Evolutionary conservation across 495 filamentous ascomycete species (phyloP).

Genomic region (Penicillium verhagenii): DNA sequence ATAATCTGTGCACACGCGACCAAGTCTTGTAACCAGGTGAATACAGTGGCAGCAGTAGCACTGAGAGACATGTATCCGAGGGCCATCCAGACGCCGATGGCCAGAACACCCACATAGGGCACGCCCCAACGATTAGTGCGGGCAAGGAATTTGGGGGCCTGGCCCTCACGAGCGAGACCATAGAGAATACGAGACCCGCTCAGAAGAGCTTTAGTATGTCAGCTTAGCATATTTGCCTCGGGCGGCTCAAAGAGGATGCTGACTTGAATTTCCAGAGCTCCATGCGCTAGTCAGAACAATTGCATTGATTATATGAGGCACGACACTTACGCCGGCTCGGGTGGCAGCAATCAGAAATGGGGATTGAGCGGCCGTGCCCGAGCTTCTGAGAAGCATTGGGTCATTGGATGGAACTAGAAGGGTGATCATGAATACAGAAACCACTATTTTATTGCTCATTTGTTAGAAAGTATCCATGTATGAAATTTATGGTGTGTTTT

Average conservation of each 20-base stretch:
- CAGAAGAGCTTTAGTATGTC: constrained; percentile 10
- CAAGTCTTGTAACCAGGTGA: constrained; percentile 52
- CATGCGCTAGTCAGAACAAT: constrained; percentile 70
- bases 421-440: constrained; percentile 49
- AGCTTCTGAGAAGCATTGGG: constrained; percentile 40
- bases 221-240: constrained; percentile 31
- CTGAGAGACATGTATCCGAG: constrained; percentile 26
- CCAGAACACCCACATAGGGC: constrained; percentile 33
- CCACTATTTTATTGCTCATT: too few relatives aligned
- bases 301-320: constrained; percentile 66
- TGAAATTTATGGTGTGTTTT: too few relatives aligned
- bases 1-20: constrained; percentile 52
- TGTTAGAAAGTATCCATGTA: too few relatives aligned
- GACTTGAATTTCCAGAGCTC: constrained; percentile 56
- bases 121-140: constrained; percentile 33
- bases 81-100: constrained; percentile 16
- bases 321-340: constrained; percentile 51
- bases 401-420: constrained; percentile 55
- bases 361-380: constrained; percentile 47
- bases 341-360: constrained; percentile 52
- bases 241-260: too few relatives aligned
- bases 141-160: constrained; percentile 33
- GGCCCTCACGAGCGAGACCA: constrained; percentile 35
- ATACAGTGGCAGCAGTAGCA: constrained; percentile 17
- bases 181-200: constrained; percentile 55